Percentiles rank a stretch among this genome's conserved stretches.
Conservation (phyloP, 176 grass and related monocot species). For the Tillandsia fasciculata region DNA sequence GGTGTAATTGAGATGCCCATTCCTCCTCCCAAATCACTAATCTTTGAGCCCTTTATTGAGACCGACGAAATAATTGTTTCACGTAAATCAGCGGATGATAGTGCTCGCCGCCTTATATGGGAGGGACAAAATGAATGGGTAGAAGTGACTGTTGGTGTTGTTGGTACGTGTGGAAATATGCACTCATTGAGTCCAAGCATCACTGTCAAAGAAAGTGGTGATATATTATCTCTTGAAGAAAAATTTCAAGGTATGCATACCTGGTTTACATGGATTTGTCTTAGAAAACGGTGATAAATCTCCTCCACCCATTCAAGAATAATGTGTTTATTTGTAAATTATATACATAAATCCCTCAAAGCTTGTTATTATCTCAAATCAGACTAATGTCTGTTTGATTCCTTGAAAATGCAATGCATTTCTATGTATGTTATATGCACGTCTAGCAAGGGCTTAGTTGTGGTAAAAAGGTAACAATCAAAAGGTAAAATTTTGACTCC, state of each 20-base stretch:
- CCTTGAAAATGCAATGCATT: too few relatives aligned
- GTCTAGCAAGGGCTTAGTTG: neutral
- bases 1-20: conserved; percentile 91
- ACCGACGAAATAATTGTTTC: conserved; percentile 82
- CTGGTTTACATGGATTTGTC: neutral
- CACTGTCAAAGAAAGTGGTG: conserved; percentile 87
- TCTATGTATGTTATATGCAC: too few relatives aligned
- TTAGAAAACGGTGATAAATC: neutral
- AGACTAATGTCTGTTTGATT: too few relatives aligned
- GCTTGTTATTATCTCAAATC: too few relatives aligned
- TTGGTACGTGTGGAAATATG: conserved; percentile 75
- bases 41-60: conserved; percentile 94
- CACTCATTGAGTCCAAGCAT: conserved; percentile 79
- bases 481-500: neutral
- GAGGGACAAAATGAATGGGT: conserved; percentile 71
- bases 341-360: too few relatives aligned
- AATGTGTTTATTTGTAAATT: too few relatives aligned
- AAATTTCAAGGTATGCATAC: conserved; percentile 72
- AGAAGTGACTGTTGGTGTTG: conserved; percentile 77
- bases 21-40: conserved; percentile 52
- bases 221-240: conserved; percentile 94
- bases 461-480: neutral
- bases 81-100: conserved; percentile 37
- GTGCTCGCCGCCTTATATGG: conserved; percentile 45
- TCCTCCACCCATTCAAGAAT: too few relatives aligned